Evolutionary conservation across 129 eudicot genomes (phyloP).

Genomic region (Escallonia herrerae): DNA sequence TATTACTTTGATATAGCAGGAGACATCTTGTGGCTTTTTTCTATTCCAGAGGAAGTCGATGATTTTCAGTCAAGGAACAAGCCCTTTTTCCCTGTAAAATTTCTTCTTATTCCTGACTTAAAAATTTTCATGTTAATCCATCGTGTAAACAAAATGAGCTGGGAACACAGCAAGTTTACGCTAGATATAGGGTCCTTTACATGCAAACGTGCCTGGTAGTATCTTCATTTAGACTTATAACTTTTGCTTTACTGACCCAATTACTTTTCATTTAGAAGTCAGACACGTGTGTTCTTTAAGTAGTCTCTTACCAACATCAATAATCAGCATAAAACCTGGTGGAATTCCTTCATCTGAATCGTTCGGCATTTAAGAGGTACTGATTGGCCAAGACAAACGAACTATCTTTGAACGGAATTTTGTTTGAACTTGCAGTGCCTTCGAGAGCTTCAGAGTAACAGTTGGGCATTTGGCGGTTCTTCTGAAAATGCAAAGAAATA

Average conservation of each 20-base stretch:
- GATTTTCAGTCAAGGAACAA: too few species aligned
- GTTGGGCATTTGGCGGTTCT: constrained; percentile 13
- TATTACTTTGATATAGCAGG: too few species aligned
- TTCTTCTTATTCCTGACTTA: too few species aligned
- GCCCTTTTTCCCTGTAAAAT: too few species aligned
- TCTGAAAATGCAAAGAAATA: constrained; percentile 44
- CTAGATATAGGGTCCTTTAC: not conserved
- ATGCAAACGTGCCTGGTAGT: not conserved
- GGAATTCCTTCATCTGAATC: constrained; percentile 4
- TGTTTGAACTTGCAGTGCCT: constrained; percentile 8
- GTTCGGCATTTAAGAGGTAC: not conserved
- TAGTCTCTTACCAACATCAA: too few species aligned
- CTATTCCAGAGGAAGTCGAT: too few species aligned
- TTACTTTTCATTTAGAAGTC: not conserved
- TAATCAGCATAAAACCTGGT: not conserved
- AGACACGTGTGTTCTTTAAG: constrained; percentile 2
- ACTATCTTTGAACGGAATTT: constrained; percentile 48
- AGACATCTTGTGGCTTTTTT: too few species aligned
- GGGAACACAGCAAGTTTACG: not conserved
- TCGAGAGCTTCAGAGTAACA: constrained; percentile 10
- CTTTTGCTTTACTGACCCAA: not conserved
- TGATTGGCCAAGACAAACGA: constrained; percentile 26
- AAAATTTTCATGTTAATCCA: too few species aligned
- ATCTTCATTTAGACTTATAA: too few species aligned
- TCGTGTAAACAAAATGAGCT: too few species aligned